These are phyloP conservation scores for Yamadazyma akitaensis DNA, from an alignment of 805 yeast species.

Conservation along the genomic window DNA sequence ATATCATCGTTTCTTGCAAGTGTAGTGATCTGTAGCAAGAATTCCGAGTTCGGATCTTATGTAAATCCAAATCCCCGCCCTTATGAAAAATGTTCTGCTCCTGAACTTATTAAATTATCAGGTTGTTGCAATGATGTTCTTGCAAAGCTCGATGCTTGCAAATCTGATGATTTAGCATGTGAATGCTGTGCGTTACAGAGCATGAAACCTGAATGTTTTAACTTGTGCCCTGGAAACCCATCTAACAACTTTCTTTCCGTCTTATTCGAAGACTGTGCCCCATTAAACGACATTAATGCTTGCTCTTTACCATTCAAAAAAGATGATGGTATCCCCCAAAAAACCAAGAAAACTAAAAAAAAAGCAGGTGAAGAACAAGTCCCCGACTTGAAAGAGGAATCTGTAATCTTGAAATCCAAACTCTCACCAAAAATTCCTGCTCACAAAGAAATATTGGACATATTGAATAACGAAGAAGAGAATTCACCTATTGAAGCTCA, in stretches of 20 bases:
- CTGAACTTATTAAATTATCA: slow-evolving; percentile 41
- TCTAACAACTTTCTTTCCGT: slow-evolving; percentile 46
- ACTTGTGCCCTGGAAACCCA: slow-evolving; percentile 47
- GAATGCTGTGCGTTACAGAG: slow-evolving; percentile 56
- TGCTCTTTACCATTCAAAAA: slow-evolving; percentile 50
- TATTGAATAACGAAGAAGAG: background rate
- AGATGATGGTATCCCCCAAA: slow-evolving; percentile 21
- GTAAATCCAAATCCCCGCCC: slow-evolving; percentile 46
- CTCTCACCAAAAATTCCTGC: slow-evolving; percentile 8
- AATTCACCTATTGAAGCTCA: background rate
- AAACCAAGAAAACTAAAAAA: background rate
- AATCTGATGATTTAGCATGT: slow-evolving; percentile 53
- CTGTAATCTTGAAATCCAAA: slow-evolving; percentile 17
- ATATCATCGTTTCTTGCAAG: background rate
- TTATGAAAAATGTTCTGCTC: slow-evolving; percentile 38
- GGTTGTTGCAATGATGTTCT: slow-evolving; percentile 47
- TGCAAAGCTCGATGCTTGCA: slow-evolving; percentile 45
- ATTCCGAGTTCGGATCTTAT: slow-evolving; percentile 29
- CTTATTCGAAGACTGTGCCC: slow-evolving; percentile 43
- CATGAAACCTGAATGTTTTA: slow-evolving; percentile 44
- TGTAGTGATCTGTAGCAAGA: background rate
- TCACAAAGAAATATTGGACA: slow-evolving; percentile 1
- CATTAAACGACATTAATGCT: slow-evolving; percentile 48
- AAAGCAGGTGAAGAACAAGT: background rate
- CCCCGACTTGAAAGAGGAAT: background rate